Percentiles rank a stretch among this genome's conserved stretches.
Conservation (phyloP, 1,284 basidiomycete genomes). For the Ustilago vetiveriae region DNA sequence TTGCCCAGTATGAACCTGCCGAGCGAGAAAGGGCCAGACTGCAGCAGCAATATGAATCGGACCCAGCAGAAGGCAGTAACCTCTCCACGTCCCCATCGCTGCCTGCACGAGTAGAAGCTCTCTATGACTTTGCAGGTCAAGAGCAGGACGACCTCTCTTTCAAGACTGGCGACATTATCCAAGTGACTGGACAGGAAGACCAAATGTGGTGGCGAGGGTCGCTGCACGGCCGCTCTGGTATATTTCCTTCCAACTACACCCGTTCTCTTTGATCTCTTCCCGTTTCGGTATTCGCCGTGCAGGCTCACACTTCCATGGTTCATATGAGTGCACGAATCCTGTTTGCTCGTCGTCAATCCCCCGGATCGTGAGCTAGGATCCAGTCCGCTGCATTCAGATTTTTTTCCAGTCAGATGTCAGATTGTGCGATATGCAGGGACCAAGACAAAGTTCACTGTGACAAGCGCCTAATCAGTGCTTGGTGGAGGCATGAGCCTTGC, state of each 20-base stretch:
- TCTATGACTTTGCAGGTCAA: constrained; percentile 33
- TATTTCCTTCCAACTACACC: constrained; percentile 37
- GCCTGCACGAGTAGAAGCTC: constrained; percentile 24
- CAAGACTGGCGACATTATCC: constrained; percentile 33
- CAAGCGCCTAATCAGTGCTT: too few species aligned
- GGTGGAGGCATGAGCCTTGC: too few species aligned
- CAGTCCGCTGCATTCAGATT: too few species aligned
- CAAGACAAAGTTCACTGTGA: too few species aligned
- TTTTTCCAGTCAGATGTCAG: too few species aligned
- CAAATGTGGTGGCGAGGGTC: constrained; percentile 45
- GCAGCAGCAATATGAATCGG: constrained; percentile 27
- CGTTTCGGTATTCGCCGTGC: too few species aligned
- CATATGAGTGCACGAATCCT: too few species aligned
- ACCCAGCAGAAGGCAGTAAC: not conserved
- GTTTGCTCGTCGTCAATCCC: too few species aligned
- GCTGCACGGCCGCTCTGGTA: constrained; percentile 24
- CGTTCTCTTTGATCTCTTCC: constrained; percentile 3
- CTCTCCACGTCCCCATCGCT: not conserved
- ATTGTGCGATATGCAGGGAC: too few species aligned
- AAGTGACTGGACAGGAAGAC: constrained; percentile 38
- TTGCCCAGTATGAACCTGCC: constrained; percentile 20
- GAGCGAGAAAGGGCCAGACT: constrained; percentile 44
- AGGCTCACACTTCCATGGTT: too few species aligned
- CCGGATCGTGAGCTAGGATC: too few species aligned
- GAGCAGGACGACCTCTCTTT: constrained; percentile 36